Evolutionary conservation across 1,284 basidiomycete genomes (phyloP), one percentile per base, ranked within the genome.

Genomic region (Ceratobasidium sp.): DNA sequence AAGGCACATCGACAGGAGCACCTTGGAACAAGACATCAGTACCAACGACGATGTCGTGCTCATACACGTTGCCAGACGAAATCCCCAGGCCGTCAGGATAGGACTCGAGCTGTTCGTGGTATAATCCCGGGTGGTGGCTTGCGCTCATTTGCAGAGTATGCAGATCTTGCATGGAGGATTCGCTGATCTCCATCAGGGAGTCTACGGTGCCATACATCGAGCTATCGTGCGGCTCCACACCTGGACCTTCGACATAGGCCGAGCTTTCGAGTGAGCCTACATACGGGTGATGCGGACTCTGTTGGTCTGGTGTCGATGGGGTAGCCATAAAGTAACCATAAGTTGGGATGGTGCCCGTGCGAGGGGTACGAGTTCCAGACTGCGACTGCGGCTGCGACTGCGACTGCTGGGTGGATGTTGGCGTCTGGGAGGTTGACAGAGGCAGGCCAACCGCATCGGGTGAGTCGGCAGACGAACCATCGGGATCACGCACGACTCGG

Each of bases 171-270:
- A 43, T 30, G 14, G 50, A 28, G 14, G 28, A 26, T 21, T 67
- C 64, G 26, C 35, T 67, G 18, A 67, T 54, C 23, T 57, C 50
- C 64, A 57, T 67, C 9, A 57, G 32, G 14, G 23, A 9, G 4
- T 55, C 49, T 6, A 9, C 14, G n/a, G 26, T 1, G 6, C 28
- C 49, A 55, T 41, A 43, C 5, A 28, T 13, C 2, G 52, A 41
- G 32, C 13, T 30, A 18, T 28, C 38, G 5, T 67, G 64, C 7
- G 35, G 13, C 38, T 26, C 54, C 16, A 21, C n/a, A 3, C 38
- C 14, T 2, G 35, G 16, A 14, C 46, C 49, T 5, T 41, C 30
- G 18, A 26, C 35, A n/a, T 55, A 54, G 1, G 14, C 7, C 46
- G 30, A 16, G 21, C 30, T 21, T 46, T 54, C 50, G 26, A 38